Conservation (phyloP, 805 yeast species). For the Kuraishia molischiana region DNA sequence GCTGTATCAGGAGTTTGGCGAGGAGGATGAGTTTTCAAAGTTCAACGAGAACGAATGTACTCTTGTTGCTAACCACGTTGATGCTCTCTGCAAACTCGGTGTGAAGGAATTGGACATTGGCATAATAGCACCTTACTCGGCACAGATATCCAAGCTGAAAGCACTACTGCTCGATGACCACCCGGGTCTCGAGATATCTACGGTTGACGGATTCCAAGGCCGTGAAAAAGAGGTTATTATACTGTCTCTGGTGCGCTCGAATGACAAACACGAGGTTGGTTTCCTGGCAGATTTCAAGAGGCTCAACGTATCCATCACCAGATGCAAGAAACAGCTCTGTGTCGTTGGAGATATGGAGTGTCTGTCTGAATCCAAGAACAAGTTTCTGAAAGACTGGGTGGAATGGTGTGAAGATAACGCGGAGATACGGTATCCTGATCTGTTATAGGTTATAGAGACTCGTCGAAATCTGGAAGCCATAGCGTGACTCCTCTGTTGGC, state of each 20-base stretch:
- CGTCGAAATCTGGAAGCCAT: constrained; percentile 24
- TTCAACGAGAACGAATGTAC: constrained; percentile 70
- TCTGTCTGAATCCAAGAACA: constrained; percentile 26
- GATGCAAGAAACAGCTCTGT: constrained; percentile 79
- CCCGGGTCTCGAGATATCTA: constrained; percentile 61
- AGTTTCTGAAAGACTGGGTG: constrained; percentile 57
- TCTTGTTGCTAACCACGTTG: constrained; percentile 49
- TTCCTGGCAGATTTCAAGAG: constrained; percentile 73
- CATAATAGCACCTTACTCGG: constrained; percentile 81
- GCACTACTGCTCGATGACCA: constrained; percentile 23
- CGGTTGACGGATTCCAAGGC: constrained; percentile 97
- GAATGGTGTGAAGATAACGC: constrained; percentile 57
- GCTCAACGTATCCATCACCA: constrained; percentile 86
- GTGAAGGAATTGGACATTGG: constrained; percentile 58
- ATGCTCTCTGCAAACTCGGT: constrained; percentile 38
- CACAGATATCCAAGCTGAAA: constrained; percentile 66
- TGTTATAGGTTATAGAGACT: constrained; percentile 22
- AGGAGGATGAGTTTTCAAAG: constrained; percentile 38
- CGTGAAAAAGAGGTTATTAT: constrained; percentile 86
- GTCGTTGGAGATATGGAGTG: constrained; percentile 83
- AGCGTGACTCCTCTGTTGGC: constrained; percentile 45
- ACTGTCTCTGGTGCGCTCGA: constrained; percentile 74
- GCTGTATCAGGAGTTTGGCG: constrained; percentile 35
- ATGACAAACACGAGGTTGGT: constrained; percentile 63
- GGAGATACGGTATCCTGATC: constrained; percentile 61